Base-by-base conservation (phyloP, 73 alveolate species). In the Durusdinium trenchii region DNA sequence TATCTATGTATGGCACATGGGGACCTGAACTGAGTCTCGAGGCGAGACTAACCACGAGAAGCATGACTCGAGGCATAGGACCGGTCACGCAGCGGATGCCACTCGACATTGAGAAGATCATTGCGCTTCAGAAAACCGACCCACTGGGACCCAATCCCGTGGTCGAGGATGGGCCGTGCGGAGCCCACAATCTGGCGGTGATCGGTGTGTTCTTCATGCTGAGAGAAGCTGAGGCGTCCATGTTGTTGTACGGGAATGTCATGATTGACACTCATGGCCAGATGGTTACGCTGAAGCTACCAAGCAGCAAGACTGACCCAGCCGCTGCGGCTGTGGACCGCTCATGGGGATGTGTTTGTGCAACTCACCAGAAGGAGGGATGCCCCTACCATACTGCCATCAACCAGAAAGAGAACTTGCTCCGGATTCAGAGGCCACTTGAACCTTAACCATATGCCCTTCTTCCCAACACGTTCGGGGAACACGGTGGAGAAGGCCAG, bases 231-330 rank as follows among this genome's bases (percentile, higher is more conserved):
- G 95, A 86, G 61, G 45, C 60, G 7, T 38, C 82, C 81, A 43
- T 86, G 7, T 51, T 67, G 5, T n/a, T 86, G 43, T 60, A 36
- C 0, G 12, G n/a, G 62, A 54, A 67, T 48, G 48, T 86, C 6
- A 86, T n/a, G 0, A 18, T 86, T 43, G 45, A 86, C 82, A 16
- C 14, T 5, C 30, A 0, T 26, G 2, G 10, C 14, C 9, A 38
- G 83, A 18, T 26, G 57, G 95, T 86, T 3, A n/a, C 82, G 64
- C 20, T 64, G 40, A 64, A 4, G 45, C 61, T 60, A 6, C 95
- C 95, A 3, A 54, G 82, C 52, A 57, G 82, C 47, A 86, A 86
- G 64, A 86, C 95, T 14, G 95, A 86, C 82, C 50, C 82, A 5
- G 42, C 62, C 5, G 95, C 95, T 20, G 50, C 75, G 36, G 60